A percentile compares a stretch with the other conserved stretches of the same genome.
Conservation (phyloP, 1,284 basidiomycete genomes). For the Pseudozyma thailandica region DNA sequence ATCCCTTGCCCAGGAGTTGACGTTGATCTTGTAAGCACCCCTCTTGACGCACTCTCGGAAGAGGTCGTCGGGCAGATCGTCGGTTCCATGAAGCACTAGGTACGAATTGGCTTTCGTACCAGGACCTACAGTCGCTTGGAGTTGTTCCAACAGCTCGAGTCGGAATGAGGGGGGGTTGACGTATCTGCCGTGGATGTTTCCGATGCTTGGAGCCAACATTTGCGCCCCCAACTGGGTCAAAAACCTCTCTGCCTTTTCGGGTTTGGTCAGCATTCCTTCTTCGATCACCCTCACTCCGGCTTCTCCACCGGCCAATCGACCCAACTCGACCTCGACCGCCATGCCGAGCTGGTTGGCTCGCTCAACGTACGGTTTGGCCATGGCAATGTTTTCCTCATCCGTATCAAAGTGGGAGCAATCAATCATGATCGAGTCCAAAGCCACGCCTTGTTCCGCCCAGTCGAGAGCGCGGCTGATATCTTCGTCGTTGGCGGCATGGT, state of each 20-base stretch:
- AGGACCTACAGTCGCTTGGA: conserved; percentile 32
- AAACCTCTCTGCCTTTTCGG: conserved; percentile 57
- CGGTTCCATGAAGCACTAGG: conserved; percentile 51
- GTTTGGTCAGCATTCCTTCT: conserved; percentile 70
- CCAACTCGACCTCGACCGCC: conserved; percentile 71
- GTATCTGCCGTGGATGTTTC: conserved; percentile 70
- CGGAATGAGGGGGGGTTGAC: conserved; percentile 34
- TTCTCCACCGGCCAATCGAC: conserved; percentile 70
- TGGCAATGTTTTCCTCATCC: conserved; percentile 48
- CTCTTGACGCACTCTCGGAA: conserved; percentile 36
- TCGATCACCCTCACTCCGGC: conserved; percentile 70
- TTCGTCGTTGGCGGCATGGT: conserved; percentile 43
- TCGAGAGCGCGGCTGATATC: conserved; percentile 39
- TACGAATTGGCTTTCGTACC: conserved; percentile 22
- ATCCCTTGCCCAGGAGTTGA: conserved; percentile 51
- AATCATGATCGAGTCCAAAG: conserved; percentile 50
- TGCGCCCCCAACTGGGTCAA: conserved; percentile 67
- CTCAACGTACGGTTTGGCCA: conserved; percentile 48
- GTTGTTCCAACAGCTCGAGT: conserved; percentile 32
- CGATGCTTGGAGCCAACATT: conserved; percentile 70
- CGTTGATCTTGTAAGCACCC: conserved; percentile 46
- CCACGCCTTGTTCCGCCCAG: conserved; percentile 37
- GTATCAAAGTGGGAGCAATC: conserved; percentile 45
- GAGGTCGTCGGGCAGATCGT: conserved; percentile 39
- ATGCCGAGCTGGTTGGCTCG: conserved; percentile 67